Base-by-base conservation (phyloP, 176 grass and related monocot genomes). In the Neostapfia colusana region DNA sequence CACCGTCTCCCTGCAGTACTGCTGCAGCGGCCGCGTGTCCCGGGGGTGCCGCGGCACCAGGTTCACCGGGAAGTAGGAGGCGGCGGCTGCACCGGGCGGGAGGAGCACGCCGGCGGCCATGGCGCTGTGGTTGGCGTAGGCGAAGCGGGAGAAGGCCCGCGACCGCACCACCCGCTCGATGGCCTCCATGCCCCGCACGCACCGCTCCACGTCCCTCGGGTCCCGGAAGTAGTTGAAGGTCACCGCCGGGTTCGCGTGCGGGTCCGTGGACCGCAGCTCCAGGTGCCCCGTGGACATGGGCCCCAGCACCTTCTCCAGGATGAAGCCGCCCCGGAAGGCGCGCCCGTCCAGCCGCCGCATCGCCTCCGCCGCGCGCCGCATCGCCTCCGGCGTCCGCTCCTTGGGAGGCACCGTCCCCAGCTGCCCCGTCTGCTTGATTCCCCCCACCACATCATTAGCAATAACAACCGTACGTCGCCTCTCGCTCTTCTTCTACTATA, bases 211-310 rank as follows among this genome's bases (percentile, higher is more conserved):
- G 78, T 90, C 90, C 27, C 74, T 17, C 3, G 78, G 73, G 50
- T 93, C 76, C 15, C 37, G 26, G 90, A 90, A 93, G 87, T 93
- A 93, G 90, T 93, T 90, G 90, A 93, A 93, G 8, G 84, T 87
- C 54, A 93, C 73, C 0, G 81, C 69, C 11, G 90, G 90, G 72
- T 93, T 93, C 0, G 79, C 81, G 56, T 36, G 72, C 64, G 87
- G 72, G 72, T 93, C 82, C 44, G 77, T 67, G 0, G 73, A 84
- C 0, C 75, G 60, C 13, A 93, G 87, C 80, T 81, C 53, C 62
- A 93, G 39, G 53, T 87, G 69, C 43, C 91, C 87, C 64, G 87
- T 79, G 0, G 87, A 93, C 3, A 90, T 74, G 2, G 90, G 90
- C 0, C 90, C 90, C 9, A 84, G 63, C 49, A 90, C 79, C 87